Evolutionary conservation across 2,329 filamentous ascomycete species (phyloP).

Genomic region (Dendryphion nanum): DNA sequence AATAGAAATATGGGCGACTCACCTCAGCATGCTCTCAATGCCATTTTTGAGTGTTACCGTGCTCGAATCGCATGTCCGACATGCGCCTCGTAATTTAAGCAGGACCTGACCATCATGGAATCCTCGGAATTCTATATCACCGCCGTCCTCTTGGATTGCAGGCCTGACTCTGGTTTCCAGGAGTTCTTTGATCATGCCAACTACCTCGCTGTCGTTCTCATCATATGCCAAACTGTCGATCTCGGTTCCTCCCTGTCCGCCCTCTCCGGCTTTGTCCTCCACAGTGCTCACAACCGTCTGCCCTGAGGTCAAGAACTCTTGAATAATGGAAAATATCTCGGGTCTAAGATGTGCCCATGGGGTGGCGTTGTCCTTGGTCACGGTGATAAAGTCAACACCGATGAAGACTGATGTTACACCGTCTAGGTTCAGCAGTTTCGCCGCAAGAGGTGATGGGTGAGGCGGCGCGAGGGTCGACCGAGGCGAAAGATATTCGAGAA

Average conservation of each 20-base stretch:
- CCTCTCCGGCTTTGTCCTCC: constrained; percentile 56
- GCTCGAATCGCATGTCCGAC: constrained; percentile 92
- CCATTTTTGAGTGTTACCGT: constrained; percentile 97
- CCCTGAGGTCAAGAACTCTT: constrained; percentile 82
- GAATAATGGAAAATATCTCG: constrained; percentile 93
- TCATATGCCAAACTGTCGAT: constrained; percentile 78
- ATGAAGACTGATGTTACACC: constrained; percentile 96
- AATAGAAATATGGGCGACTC: constrained; percentile 42
- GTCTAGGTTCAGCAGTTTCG: constrained; percentile 87
- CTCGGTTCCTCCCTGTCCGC: constrained; percentile 50
- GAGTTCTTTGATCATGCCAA: constrained; percentile 98
- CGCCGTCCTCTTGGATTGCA: constrained; percentile 95
- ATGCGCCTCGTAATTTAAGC: constrained; percentile 87
- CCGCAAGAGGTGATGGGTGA: constrained; percentile 85
- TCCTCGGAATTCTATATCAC: constrained; percentile 92
- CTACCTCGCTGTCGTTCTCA: constrained; percentile 88
- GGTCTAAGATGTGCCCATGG: constrained; percentile 95
- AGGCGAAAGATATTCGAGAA: constrained; percentile 88
- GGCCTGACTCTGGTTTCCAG: constrained; percentile 93
- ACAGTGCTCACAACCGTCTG: constrained; percentile 74
- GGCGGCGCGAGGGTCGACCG: constrained; percentile 85
- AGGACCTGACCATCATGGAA: constrained; percentile 84
- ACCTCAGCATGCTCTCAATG: constrained; percentile 98
- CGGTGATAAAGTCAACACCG: constrained; percentile 92
- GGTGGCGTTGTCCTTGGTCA: constrained; percentile 83